Base-by-base conservation (phyloP, 306 rosid genomes). In the Quercus berberidifolia region DNA sequence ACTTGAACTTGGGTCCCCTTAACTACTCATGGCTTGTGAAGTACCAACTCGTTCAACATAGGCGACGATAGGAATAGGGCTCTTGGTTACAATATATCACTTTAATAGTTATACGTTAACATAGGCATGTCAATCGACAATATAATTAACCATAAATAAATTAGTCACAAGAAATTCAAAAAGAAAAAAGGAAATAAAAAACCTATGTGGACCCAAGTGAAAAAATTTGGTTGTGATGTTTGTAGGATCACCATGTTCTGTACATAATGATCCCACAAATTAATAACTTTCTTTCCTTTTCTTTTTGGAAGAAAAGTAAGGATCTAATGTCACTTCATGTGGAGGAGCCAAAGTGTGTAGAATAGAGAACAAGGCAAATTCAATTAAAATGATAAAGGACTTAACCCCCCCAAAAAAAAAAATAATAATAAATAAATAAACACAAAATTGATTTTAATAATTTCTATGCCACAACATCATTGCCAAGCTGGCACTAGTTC, bases 241-340 rank as follows among this genome's bases (percentile, higher is more conserved):
- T 70, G 49, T 67, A 55, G 69, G 90, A 87, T 88, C 88, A 86
- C 54, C 46, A 82, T 63, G 77, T 80, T 75, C 87, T 60, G 76
- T 88, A 82, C 74, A 83, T 31, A 65, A 65, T 78, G 88, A 90
- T 74, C 94, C 92, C 85, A 88, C 92, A 18, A 38, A 81, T 76
- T 73, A 79, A 86, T 56, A 54, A 81, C 85, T 41, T 78, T 85
- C 46, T 57, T 43, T 74, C 65, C 78, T 82, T 81, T 70, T 35
- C 43, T 81, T 74, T 90, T 75, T 73, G 84, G 86, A 79, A 86
- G 51, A 75, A 90, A 89, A 87, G 92, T 62, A 86, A 92, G 87
- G 92, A 90, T 90, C 95, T 87, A 90, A 84, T 82, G 90, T 90
- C 93, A 89, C 84, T 87, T 89, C 97, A 88, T 84, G 69, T 64